These are phyloP conservation scores for Fusarium luffae DNA, from an alignment of 2,329 filamentous ascomycete genomes.

Conservation along the genomic window DNA sequence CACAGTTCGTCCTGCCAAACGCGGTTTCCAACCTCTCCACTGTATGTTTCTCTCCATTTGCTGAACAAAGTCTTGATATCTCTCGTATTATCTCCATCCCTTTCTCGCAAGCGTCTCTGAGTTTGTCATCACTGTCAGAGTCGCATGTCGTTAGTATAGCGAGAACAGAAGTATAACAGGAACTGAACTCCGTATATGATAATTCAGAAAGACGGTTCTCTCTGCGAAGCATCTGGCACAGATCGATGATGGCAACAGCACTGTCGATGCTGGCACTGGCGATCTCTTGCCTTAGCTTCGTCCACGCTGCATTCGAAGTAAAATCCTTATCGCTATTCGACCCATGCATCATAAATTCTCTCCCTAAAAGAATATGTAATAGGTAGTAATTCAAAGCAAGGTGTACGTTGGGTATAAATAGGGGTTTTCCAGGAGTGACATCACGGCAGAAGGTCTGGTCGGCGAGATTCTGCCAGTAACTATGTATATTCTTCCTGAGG, in stretches of 20 bases:
- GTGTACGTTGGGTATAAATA: constrained; percentile 39
- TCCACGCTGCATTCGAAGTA: constrained; percentile 9
- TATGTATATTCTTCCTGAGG: constrained; percentile 18
- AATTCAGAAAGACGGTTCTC: constrained; percentile 32
- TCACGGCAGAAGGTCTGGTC: constrained; percentile 35
- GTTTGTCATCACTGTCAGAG: constrained; percentile 1
- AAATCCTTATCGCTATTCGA: neutral
- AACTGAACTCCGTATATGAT: constrained; percentile 39
- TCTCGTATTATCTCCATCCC: constrained; percentile 27
- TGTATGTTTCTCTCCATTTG: constrained; percentile 22
- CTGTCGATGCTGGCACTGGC: constrained; percentile 29
- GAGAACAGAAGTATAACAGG: constrained; percentile 35
- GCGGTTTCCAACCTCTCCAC: constrained; percentile 22
- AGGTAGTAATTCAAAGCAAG: constrained; percentile 37
- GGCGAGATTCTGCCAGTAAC: constrained; percentile 32
- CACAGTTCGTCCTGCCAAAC: constrained; percentile 12
- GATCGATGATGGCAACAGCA: constrained; percentile 21
- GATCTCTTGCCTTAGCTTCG: constrained; percentile 6
- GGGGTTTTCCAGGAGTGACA: constrained; percentile 30
- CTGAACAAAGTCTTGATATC: constrained; percentile 29
- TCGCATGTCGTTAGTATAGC: constrained; percentile 23
- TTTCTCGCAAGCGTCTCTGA: constrained; percentile 10
- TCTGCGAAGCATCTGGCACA: constrained; percentile 29
- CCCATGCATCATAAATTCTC: constrained; percentile 34
- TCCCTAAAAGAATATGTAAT: constrained; percentile 33